Evolutionary conservation across 2,329 filamentous ascomycete species (phyloP), one percentile per base, ranked within the genome.

Genomic region (Spiromastix sp.): DNA sequence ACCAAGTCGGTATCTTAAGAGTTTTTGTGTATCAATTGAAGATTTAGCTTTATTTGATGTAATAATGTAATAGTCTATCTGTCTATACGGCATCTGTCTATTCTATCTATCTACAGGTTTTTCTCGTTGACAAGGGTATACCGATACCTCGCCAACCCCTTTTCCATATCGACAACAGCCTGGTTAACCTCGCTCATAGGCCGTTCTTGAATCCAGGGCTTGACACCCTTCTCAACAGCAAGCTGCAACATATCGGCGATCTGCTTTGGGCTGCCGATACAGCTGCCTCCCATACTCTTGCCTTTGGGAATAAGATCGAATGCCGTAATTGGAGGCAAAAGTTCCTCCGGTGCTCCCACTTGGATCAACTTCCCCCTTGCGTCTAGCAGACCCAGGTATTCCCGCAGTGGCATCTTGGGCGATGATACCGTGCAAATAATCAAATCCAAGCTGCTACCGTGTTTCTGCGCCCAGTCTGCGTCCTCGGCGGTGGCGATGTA

Each of bases 311-410:
- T 69, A 50, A 93, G 80, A 52, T 76, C 75, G 66, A 86, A 81
- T 33, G 81, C 79, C 61, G 74, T 77, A 46, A 91, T 70, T 36
- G 68, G 62, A 38, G 83, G 75, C 8, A 84, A 75, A 29, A 79
- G 76, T 42, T 84, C 80, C 54, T 86, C 82, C 3, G 84, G 84
- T 51, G 91, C 68, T 27, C 83, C 84, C 36, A 89, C 81, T 50
- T 73, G 82, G 56, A 89, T 74, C 75, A 82, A 91, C 53, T 71
- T 73, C 39, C 81, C 83, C 63, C 86, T 82, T 38, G 89, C 78
- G 60, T 89, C 85, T 55, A 93, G 72, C 49, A 86, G 72, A 42
- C 72, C 74, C 50, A 93, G 74, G 65, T 91, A 93, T 44, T 79
- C 51, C 21, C 56, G 43, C 21, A 44, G 52, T 46, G 77, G 64